phyloP scores from a whole-genome alignment of 495 filamentous ascomycete species.

The Tuber umbilicatum region DNA sequence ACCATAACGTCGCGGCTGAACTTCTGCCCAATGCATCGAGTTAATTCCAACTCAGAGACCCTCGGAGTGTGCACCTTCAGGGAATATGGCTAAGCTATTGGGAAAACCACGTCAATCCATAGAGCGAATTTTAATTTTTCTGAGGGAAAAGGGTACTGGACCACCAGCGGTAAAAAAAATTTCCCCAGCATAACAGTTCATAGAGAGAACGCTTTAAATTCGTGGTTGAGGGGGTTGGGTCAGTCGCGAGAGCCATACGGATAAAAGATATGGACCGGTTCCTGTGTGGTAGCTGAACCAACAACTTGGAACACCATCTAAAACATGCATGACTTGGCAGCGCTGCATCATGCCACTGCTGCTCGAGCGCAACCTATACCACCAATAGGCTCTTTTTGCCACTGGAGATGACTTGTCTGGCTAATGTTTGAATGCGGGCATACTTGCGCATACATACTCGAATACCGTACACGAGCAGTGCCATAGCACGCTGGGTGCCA shows the following conservation, averaged over 20 bases:
- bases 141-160: neutral
- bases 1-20: neutral
- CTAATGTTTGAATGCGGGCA: neutral
- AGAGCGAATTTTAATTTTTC: neutral
- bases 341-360: neutral
- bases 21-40: neutral
- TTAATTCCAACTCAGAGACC: neutral
- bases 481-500: neutral
- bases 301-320: slow-evolving; percentile 5
- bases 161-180: neutral
- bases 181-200: neutral
- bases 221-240: neutral
- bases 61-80: neutral
- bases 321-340: slow-evolving; percentile 3
- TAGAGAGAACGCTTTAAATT: neutral
- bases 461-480: neutral
- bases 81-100: neutral
- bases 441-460: too few relatives aligned
- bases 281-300: neutral
- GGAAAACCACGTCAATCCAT: neutral
- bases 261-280: neutral
- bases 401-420: slow-evolving; percentile 3
- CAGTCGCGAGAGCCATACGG: neutral
- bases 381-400: neutral
- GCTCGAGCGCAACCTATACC: neutral